These are phyloP conservation scores for Salvia rosmarinus DNA, from an alignment of 257 asterid genomes.

Conservation along the genomic window DNA sequence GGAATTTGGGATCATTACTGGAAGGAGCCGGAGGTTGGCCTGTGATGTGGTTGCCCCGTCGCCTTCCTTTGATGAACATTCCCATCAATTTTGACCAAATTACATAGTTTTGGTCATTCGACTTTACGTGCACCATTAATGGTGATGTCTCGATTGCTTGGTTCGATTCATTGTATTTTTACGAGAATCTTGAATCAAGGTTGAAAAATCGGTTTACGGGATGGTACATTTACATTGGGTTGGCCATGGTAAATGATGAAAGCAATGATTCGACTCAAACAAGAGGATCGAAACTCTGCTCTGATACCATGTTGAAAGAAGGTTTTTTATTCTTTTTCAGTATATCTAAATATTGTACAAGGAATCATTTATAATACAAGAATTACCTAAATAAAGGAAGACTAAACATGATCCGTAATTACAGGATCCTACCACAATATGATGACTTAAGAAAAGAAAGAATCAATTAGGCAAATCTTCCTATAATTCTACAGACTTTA, in stretches of 20 bases:
- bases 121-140: constrained; percentile 8
- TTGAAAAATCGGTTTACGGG: constrained; percentile 3
- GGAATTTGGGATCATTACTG: neutral
- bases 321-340: too few species aligned
- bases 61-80: neutral
- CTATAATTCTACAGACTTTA: too few species aligned
- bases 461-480: too few species aligned
- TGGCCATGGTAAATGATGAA: neutral
- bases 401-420: too few species aligned
- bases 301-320: neutral
- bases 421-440: too few species aligned
- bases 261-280: neutral
- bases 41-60: neutral
- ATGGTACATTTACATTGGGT: neutral
- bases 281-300: constrained; percentile 8
- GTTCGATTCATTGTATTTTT: neutral
- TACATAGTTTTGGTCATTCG: neutral
- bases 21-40: neutral
- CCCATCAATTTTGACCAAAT: constrained; percentile 4
- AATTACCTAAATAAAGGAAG: too few species aligned
- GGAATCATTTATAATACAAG: too few species aligned
- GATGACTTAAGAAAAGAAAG: too few species aligned
- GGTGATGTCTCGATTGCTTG: constrained; percentile 14
- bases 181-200: neutral
- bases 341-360: too few species aligned